These are phyloP conservation scores for Antitrichia curtipendula DNA, from an alignment of 225 moss, liverwort and hornwort species.

Conservation along the genomic window DNA sequence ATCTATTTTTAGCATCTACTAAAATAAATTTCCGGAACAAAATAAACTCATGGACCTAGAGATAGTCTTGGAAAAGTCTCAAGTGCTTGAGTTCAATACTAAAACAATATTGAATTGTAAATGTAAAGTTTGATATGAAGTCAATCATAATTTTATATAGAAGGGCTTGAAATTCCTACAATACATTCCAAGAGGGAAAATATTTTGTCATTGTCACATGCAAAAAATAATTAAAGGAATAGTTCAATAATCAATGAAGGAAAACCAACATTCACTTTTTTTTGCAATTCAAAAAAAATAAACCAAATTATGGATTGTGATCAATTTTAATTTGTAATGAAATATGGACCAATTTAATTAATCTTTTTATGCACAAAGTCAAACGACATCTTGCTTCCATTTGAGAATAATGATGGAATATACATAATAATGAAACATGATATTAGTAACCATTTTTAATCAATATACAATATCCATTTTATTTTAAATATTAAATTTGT, in stretches of 20 bases:
- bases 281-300: neutral
- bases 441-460: neutral
- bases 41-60: no score
- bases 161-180: neutral
- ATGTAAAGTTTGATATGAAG: neutral
- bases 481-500: neutral
- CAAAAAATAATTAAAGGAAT: neutral
- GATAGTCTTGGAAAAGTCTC: no score
- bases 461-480: neutral
- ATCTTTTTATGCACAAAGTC: neutral
- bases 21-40: no score
- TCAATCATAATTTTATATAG: neutral
- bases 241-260: neutral
- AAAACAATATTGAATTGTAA: no score
- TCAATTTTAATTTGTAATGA: neutral
- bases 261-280: neutral
- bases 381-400: neutral
- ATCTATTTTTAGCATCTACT: no score
- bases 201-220: neutral
- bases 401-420: neutral
- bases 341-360: neutral
- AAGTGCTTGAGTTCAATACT: no score
- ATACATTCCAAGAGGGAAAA: neutral
- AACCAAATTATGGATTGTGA: neutral
- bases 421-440: neutral